Conservation (phyloP, 148 eudicot genomes). For the Diospyros lotus region DNA sequence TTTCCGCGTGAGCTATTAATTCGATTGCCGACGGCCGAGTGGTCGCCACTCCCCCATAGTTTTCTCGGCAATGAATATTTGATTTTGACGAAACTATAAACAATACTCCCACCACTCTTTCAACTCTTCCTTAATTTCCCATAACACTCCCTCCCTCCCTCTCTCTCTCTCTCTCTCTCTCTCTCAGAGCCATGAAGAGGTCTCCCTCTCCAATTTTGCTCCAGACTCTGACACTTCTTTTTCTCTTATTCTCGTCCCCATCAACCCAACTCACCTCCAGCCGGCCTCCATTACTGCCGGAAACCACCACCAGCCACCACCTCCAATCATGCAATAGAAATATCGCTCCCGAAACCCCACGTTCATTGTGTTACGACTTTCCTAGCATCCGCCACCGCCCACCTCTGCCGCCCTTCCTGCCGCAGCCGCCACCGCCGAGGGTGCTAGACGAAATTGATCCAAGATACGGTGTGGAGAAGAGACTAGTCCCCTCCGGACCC, state of each 20-base stretch:
- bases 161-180: background rate
- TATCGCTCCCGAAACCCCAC: slow-evolving; percentile 29
- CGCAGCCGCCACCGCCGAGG: slow-evolving; percentile 13
- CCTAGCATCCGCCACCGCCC: slow-evolving; percentile 29
- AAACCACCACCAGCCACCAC: slow-evolving; percentile 12
- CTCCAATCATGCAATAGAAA: slow-evolving; percentile 24
- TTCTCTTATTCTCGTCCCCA: background rate
- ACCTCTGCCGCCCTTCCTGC: slow-evolving; percentile 20
- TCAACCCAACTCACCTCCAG: background rate
- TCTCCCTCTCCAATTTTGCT: slow-evolving; percentile 8
- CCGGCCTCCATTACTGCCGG: background rate
- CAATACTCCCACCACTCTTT: no score
- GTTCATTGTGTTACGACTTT: slow-evolving; percentile 27
- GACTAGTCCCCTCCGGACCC: slow-evolving; percentile 90
- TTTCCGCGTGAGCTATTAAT: no score
- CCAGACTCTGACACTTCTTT: background rate
- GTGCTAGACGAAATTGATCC: slow-evolving; percentile 54
- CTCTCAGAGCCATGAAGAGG: background rate
- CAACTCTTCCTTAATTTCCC: no score
- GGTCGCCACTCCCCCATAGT: background rate
- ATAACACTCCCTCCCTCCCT: background rate
- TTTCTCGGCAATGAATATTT: background rate
- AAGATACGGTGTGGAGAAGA: slow-evolving; percentile 71
- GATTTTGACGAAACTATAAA: no score
- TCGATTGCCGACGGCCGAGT: background rate